phyloP scores from a whole-genome alignment of 345 rosid species.

The Citrus medica region DNA sequence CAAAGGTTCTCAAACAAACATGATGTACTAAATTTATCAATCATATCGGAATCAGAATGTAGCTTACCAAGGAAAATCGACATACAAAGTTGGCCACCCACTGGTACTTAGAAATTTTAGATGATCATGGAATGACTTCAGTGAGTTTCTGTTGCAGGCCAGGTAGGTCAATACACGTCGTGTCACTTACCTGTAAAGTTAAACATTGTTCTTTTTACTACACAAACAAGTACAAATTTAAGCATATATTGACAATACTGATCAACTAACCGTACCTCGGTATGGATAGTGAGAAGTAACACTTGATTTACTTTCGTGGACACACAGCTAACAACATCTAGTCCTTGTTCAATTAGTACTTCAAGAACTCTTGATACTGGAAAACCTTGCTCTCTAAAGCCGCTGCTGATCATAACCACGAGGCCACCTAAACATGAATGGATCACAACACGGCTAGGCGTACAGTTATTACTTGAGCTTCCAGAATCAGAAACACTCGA shows the following conservation, averaged over 20 bases:
- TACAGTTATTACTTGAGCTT: not conserved
- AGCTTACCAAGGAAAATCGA: not conserved
- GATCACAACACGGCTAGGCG: constrained; percentile 28
- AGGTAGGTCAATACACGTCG: constrained; percentile 30
- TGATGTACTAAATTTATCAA: not conserved
- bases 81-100: not conserved
- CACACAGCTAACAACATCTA: constrained; percentile 43
- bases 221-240: not conserved
- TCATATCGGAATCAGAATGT: not conserved
- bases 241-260: not conserved
- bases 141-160: constrained; percentile 43
- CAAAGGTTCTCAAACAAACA: not conserved
- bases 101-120: not conserved
- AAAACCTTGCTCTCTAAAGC: constrained; percentile 23
- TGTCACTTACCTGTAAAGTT: constrained; percentile 38
- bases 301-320: constrained; percentile 45
- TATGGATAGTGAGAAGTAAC: constrained; percentile 42
- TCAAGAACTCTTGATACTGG: constrained; percentile 48
- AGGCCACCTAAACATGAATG: constrained; percentile 37
- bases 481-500: constrained; percentile 10
- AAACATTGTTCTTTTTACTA: no score
- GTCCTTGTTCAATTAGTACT: constrained; percentile 43
- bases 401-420: constrained; percentile 42
- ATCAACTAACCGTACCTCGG: constrained; percentile 35
- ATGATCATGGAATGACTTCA: constrained; percentile 26